Evolutionary conservation across 1,284 basidiomycete genomes (phyloP), one percentile per base, ranked within the genome.

Genomic region (Marasmius tenuissimus): DNA sequence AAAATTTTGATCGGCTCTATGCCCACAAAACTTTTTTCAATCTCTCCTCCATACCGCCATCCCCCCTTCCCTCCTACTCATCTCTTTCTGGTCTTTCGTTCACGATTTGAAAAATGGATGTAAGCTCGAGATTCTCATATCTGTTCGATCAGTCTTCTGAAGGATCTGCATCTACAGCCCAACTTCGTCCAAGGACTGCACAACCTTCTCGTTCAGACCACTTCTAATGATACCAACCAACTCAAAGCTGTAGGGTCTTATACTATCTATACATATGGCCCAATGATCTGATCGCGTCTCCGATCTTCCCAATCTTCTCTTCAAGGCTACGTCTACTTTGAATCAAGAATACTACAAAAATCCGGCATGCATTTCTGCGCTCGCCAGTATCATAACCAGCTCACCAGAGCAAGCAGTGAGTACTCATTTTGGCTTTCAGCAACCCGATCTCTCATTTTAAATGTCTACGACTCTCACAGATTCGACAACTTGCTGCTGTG

Each of bases 401-500:
- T 93, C 93, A 35, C 91, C 91, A 18, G 92, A 96, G 70, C 78
- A 81, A 67, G 71, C 86, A 33, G 89, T 91, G 69, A 70, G 87
- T 81, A 47, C 57, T 54, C 45, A 62, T 58, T 58, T 35, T 3
- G 20, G 56, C 35, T 33, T 53, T n/a, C 14, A 37, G 47, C 20
- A 40, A 35, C 57, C 40, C 16, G 51, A 42, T 33, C 39, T 5
- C 47, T 58, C 58, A 6, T 51, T 52, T 63, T 49, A 45, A 52
- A n/a, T 54, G 38, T 54, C 66, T 59, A 63, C 63, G 51, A 57
- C 61, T 45, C 22, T 54, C 22, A 50, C 60, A 97, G 95, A 89
- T 98, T 64, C 93, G 97, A 60, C 97, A 99, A 87, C 87, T 99
- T 22, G 94, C 96, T 56, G 95, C 96, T n/a, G 96, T 99, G 62